These are phyloP conservation scores for Paraconiothyrium sp. DNA, from an alignment of 2,329 filamentous ascomycete species.

Conservation along the genomic window DNA sequence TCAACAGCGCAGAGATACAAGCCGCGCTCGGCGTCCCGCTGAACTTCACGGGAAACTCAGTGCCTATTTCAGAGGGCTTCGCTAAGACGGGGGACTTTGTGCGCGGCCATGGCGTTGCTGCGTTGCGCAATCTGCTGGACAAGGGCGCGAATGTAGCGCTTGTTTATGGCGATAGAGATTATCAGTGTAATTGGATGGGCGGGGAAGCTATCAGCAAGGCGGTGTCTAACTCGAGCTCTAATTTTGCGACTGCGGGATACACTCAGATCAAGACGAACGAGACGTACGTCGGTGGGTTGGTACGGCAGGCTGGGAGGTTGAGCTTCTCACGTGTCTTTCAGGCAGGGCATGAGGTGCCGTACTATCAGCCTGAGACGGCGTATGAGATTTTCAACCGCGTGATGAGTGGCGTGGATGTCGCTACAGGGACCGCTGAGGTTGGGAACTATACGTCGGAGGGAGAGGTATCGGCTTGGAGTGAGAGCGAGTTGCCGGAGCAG, in stretches of 20 bases:
- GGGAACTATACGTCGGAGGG: slow-evolving; percentile 12
- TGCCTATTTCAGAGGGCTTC: slow-evolving; percentile 16
- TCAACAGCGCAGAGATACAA: slow-evolving; percentile 65
- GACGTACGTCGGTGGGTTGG: slow-evolving; percentile 72
- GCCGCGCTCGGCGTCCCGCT: slow-evolving; percentile 65
- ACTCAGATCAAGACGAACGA: slow-evolving; percentile 73
- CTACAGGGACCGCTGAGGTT: slow-evolving; percentile 55
- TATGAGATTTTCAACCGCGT: slow-evolving; percentile 61
- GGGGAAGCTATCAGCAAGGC: slow-evolving; percentile 72
- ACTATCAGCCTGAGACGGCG: slow-evolving; percentile 52
- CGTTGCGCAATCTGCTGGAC: slow-evolving; percentile 58
- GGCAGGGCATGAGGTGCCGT: slow-evolving; percentile 59
- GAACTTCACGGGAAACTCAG: slow-evolving; percentile 54
- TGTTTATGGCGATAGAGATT: slow-evolving; percentile 40
- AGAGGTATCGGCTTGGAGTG: slow-evolving; percentile 16
- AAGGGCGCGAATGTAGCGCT: slow-evolving; percentile 31
- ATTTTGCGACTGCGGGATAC: slow-evolving; percentile 74
- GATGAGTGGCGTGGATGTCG: slow-evolving; percentile 58
- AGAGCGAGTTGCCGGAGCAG: slow-evolving; percentile 3
- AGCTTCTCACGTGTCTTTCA: slow-evolving; percentile 42
- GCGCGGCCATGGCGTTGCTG: slow-evolving; percentile 63
- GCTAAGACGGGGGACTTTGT: slow-evolving; percentile 61
- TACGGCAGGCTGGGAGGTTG: slow-evolving; percentile 73
- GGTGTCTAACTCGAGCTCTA: slow-evolving; percentile 59
- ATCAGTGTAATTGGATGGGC: slow-evolving; percentile 69